Evolutionary conservation across 2,329 filamentous ascomycete genomes (phyloP), one percentile per base, ranked within the genome.

Genomic region (Alternaria novae-zelandiae): DNA sequence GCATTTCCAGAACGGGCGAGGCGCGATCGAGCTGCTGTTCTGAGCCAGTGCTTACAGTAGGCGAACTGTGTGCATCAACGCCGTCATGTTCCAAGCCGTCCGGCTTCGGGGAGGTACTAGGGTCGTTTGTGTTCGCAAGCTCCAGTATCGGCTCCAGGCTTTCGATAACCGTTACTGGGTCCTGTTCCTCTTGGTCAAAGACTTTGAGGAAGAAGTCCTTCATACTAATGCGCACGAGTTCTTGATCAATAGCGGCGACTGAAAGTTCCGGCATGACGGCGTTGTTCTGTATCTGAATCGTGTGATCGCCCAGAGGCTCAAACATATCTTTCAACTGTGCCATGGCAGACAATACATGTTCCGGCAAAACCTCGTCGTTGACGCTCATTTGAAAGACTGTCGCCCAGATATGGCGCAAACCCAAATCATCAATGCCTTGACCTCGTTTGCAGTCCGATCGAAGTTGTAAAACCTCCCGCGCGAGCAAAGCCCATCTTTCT

Each of bases 161-260:
- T 74, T 97, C 94, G 62, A 99, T 97, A 20, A 97, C 88, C 6
- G 90, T 87, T 12, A 95, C 87, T 0, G 95, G 92, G 70, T 97
- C 90, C 50, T 90, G 89, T 62, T 90, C 87, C 61, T 96, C 91
- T 41, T 94, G 90, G 63, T 92, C 91, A 76, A 98, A 98, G 1
- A 99, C 87, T 41, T 90, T 92, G 54, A 94, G 86, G 79, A 99
- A 98, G 78, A 98, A 98, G 75, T 97, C 95, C 88, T 97, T 96
- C 0, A 95, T 98, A 13, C 93, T 97, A 32, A 98, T 86, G 72
- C 94, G 94, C 12, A 93, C 95, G 25, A 97, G 91, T 76, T 99
- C 95, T 58, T 93, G 90, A 66, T 98, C 94, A 8, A 96, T 90
- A 0, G 93, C 92, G n/a, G 87, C 86, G 3, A 89, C 82, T 0